Conservation (phyloP, 2,329 filamentous ascomycete genomes). For the Botryosphaeria agaves region DNA sequence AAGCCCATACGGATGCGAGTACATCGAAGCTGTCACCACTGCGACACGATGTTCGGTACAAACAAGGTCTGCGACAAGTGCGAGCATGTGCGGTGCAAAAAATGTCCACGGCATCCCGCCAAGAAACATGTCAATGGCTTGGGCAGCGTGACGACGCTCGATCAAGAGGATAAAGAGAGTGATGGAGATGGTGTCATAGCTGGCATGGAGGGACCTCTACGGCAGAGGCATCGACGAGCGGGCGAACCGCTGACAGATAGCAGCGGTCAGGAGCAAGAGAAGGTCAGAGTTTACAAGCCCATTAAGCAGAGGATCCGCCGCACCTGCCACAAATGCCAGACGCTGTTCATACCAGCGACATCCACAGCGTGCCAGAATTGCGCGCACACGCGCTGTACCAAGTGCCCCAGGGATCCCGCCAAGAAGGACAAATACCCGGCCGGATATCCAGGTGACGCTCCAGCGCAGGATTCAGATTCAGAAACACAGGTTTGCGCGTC, state of each 20-base stretch:
- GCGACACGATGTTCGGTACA: slow-evolving; percentile 54
- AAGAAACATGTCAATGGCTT: slow-evolving; percentile 31
- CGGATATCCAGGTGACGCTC: slow-evolving; percentile 49
- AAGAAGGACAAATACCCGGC: slow-evolving; percentile 53
- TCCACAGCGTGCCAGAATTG: slow-evolving; percentile 51
- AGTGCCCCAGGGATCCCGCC: slow-evolving; percentile 63
- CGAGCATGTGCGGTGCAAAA: slow-evolving; percentile 63
- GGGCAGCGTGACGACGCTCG: not conserved
- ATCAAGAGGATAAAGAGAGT: not conserved
- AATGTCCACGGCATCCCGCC: slow-evolving; percentile 58
- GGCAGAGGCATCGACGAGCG: slow-evolving; percentile 46
- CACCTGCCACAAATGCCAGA: slow-evolving; percentile 57
- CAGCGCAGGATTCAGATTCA: slow-evolving; percentile 6
- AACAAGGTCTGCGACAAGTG: slow-evolving; percentile 62
- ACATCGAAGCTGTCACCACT: slow-evolving; percentile 66
- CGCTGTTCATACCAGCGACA: slow-evolving; percentile 33
- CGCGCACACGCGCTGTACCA: slow-evolving; percentile 57
- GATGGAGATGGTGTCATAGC: not conserved
- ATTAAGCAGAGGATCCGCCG: slow-evolving; percentile 57
- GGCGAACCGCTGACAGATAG: too few relatives aligned
- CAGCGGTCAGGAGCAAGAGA: too few relatives aligned
- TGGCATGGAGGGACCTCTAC: not conserved
- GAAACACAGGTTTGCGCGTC: slow-evolving; percentile 9
- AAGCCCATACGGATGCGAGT: slow-evolving; percentile 65
- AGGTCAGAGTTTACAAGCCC: slow-evolving; percentile 56